Evolutionary conservation across 2,329 filamentous ascomycete species (phyloP).

Genomic region (Pseudogymnoascus destructans): DNA sequence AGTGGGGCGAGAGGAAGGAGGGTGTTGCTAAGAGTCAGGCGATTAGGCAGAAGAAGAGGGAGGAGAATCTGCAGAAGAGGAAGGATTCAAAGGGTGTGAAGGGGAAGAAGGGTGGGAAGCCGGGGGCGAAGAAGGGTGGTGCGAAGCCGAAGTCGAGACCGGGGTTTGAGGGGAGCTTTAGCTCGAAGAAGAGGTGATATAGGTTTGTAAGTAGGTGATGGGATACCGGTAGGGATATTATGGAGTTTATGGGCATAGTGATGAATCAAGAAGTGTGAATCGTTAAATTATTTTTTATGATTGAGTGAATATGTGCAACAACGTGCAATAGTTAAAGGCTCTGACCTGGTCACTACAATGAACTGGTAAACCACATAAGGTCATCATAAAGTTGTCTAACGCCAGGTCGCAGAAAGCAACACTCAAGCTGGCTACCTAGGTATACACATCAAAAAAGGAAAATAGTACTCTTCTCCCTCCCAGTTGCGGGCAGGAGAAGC

Average conservation of each 20-base stretch:
- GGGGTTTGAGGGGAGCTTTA: constrained; percentile 44
- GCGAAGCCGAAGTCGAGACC: constrained; percentile 34
- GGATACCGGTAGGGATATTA: background rate
- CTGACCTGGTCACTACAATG: background rate
- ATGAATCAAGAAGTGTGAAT: constrained; percentile 1
- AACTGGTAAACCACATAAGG: constrained; percentile 1
- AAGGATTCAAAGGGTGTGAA: constrained; percentile 60
- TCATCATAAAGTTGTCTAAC: constrained; percentile 6
- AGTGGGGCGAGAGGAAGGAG: constrained; percentile 64
- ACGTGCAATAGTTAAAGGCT: background rate
- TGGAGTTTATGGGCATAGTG: constrained; percentile 1
- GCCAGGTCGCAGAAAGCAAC: constrained; percentile 5
- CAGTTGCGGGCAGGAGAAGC: background rate
- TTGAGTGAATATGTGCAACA: background rate
- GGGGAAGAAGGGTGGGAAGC: constrained; percentile 42
- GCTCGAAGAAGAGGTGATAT: constrained; percentile 18
- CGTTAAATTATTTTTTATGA: background rate
- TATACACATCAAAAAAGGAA: constrained; percentile 6
- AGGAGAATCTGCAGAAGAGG: constrained; percentile 63
- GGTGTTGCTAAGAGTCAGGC: constrained; percentile 65
- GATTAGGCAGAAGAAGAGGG: constrained; percentile 68
- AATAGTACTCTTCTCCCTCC: constrained; percentile 5
- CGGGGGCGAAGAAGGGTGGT: constrained; percentile 39
- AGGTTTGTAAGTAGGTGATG: background rate
- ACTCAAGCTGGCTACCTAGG: constrained; percentile 6